phyloP scores from a whole-genome alignment of 345 rosid species.

The Eucalyptus sp. region DNA sequence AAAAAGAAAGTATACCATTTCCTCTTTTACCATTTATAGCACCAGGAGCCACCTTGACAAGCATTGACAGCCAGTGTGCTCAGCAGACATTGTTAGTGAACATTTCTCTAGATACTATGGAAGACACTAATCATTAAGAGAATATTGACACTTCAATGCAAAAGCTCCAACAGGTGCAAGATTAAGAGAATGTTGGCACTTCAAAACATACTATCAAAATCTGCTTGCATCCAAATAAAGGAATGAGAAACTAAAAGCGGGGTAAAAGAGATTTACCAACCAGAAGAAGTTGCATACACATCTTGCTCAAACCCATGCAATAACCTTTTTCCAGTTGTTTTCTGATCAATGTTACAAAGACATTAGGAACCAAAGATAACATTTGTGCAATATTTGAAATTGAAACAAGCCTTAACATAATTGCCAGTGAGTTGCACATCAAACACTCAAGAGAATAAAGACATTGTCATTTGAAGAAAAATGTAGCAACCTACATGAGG shows the following conservation, averaged over 20 bases:
- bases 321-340: conserved; percentile 7
- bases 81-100: background rate
- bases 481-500: background rate
- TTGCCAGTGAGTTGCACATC: background rate
- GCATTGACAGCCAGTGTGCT: background rate
- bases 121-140: background rate
- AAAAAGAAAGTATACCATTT: background rate
- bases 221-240: background rate
- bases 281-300: conserved; percentile 25
- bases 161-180: background rate
- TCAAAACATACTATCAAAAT: background rate
- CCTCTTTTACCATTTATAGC: background rate
- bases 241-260: background rate
- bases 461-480: background rate
- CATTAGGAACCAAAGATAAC: background rate
- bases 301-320: conserved; percentile 56
- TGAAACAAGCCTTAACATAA: background rate
- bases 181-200: background rate
- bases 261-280: conserved; percentile 24
- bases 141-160: background rate
- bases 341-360: conserved; percentile 16
- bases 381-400: background rate
- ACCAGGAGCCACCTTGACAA: background rate
- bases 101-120: background rate
- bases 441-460: background rate